A percentile compares a stretch with the other conserved stretches of the same genome.
phyloP scores from a whole-genome alignment of 2,329 filamentous ascomycete species.

The Fusarium secorum region DNA sequence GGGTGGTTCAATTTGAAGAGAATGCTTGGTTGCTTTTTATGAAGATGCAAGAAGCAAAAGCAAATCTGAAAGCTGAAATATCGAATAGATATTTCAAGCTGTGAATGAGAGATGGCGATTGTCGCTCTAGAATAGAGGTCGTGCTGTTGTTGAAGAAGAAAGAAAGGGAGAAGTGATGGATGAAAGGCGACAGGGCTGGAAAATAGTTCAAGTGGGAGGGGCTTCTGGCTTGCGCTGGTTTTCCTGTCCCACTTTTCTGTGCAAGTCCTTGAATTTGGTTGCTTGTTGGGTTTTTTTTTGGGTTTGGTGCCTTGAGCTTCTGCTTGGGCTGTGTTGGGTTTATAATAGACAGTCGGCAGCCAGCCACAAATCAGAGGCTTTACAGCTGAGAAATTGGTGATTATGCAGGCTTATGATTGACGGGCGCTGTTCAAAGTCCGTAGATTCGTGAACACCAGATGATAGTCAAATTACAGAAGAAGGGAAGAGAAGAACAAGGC shows the following conservation, averaged over 20 bases:
- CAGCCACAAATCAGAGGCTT: neutral
- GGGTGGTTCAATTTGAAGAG: slow-evolving; percentile 2
- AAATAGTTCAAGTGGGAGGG: slow-evolving; percentile 30
- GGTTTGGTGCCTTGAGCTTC: neutral
- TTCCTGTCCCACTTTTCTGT: slow-evolving; percentile 27
- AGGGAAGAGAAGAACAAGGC: slow-evolving; percentile 1
- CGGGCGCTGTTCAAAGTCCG: neutral
- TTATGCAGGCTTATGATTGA: neutral
- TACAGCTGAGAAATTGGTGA: neutral
- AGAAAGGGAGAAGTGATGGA: slow-evolving; percentile 10
- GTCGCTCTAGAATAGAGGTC: slow-evolving; percentile 10
- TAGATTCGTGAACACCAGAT: neutral
- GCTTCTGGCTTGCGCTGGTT: slow-evolving; percentile 8
- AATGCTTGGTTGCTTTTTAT: slow-evolving; percentile 7
- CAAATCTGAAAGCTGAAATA: slow-evolving; percentile 15
- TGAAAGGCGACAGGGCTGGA: slow-evolving; percentile 20
- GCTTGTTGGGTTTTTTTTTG: slow-evolving; percentile 7
- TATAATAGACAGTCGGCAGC: neutral
- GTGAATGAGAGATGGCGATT: slow-evolving; percentile 1
- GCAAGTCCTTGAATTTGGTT: slow-evolving; percentile 18
- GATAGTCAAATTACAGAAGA: neutral
- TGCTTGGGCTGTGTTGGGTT: slow-evolving; percentile 9
- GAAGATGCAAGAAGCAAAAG: slow-evolving; percentile 7
- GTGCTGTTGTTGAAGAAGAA: slow-evolving; percentile 18
- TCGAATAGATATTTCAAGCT: slow-evolving; percentile 18